Evolutionary conservation across 1,139 yeast species (phyloP).

Genomic region (Protomyces inundatus): DNA sequence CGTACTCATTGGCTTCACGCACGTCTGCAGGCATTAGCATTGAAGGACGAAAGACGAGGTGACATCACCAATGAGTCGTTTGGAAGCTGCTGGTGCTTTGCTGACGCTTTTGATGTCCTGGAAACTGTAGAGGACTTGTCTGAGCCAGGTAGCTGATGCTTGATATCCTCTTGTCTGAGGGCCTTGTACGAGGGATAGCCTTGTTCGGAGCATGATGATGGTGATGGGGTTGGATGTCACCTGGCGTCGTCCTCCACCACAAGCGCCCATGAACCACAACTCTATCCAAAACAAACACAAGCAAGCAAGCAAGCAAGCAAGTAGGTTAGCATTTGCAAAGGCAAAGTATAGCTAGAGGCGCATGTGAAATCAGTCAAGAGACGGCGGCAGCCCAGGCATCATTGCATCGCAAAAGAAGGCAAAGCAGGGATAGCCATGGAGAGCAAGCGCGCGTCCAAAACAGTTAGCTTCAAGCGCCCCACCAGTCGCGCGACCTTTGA

Average conservation of each 20-base stretch:
- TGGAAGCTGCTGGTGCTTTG: neutral
- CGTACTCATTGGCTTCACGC: slow-evolving; percentile 82
- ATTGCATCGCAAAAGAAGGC: neutral
- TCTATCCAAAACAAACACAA: too few species aligned
- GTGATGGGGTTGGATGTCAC: too few species aligned
- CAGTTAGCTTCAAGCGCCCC: neutral
- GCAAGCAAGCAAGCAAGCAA: too few species aligned
- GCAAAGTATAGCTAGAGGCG: neutral
- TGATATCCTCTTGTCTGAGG: neutral
- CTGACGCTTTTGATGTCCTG: neutral
- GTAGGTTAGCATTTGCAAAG: too few species aligned
- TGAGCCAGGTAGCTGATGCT: neutral
- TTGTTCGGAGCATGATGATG: too few species aligned
- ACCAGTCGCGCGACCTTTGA: neutral
- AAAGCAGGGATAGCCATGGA: neutral
- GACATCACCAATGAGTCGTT: slow-evolving; percentile 36
- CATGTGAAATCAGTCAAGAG: neutral
- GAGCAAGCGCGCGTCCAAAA: neutral
- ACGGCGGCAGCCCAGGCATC: neutral
- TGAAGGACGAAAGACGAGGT: too few species aligned
- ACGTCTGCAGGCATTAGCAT: slow-evolving; percentile 59
- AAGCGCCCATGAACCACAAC: too few species aligned
- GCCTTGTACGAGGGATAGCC: neutral
- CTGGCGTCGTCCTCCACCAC: too few species aligned
- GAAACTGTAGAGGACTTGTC: neutral